A percentile compares a stretch with the other conserved stretches of the same genome.
phyloP scores from a whole-genome alignment of 495 filamentous ascomycete species.

The Filosporella fistucella region DNA sequence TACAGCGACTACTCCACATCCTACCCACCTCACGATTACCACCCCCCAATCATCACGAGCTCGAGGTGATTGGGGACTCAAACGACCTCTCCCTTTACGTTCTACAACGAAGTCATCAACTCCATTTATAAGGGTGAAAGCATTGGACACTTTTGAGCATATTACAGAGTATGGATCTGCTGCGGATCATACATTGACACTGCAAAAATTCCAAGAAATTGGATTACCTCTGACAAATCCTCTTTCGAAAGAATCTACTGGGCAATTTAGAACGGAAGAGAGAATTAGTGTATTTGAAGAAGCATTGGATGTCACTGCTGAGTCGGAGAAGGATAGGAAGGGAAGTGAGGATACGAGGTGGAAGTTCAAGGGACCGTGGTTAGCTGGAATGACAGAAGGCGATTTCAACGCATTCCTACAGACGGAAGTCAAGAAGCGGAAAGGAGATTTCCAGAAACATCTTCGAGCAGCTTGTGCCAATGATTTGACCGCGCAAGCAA shows the following conservation, averaged over 20 bases:
- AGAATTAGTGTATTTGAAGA: constrained; percentile 53
- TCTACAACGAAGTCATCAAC: constrained; percentile 66
- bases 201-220: constrained; percentile 85
- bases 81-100: constrained; percentile 73
- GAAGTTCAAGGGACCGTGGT: constrained; percentile 79
- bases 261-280: neutral
- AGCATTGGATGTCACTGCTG: constrained; percentile 42
- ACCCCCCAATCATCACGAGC: constrained; percentile 70
- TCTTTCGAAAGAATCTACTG: neutral
- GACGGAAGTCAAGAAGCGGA: constrained; percentile 55
- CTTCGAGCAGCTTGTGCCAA: constrained; percentile 42
- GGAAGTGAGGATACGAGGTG: constrained; percentile 42
- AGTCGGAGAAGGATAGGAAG: constrained; percentile 24
- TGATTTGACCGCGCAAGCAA: constrained; percentile 38
- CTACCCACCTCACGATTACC: constrained; percentile 80
- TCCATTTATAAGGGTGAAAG: constrained; percentile 64
- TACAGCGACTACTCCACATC: constrained; percentile 70
- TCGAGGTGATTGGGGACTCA: constrained; percentile 92
- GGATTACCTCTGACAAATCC: constrained; percentile 57
- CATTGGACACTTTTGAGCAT: constrained; percentile 84
- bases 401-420: constrained; percentile 64
- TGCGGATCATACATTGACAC: constrained; percentile 72
- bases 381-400: constrained; percentile 66
- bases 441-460: constrained; percentile 57
- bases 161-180: constrained; percentile 87